phyloP scores from a whole-genome alignment of 2,329 filamentous ascomycete species.

The Curvularia lunata region DNA sequence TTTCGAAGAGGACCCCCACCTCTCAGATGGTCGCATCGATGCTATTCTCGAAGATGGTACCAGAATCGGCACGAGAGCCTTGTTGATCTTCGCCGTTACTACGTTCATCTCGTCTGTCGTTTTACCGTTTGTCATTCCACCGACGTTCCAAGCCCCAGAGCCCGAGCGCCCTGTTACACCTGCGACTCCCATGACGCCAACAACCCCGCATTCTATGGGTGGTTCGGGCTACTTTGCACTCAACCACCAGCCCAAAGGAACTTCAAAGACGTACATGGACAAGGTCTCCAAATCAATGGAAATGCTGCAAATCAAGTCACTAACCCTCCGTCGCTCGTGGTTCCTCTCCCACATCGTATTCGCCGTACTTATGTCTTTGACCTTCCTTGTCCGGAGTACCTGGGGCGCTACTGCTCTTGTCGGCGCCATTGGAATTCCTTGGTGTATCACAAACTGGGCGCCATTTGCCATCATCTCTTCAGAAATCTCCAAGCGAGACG shows the following conservation, averaged over 20 bases:
- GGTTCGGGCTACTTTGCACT: constrained; percentile 46
- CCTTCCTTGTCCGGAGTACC: constrained; percentile 76
- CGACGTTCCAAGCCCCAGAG: constrained; percentile 67
- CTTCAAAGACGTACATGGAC: constrained; percentile 30
- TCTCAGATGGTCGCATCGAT: constrained; percentile 78
- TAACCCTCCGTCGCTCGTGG: constrained; percentile 90
- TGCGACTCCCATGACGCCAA: constrained; percentile 47
- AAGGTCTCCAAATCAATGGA: constrained; percentile 56
- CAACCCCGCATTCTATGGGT: constrained; percentile 42
- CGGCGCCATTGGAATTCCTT: constrained; percentile 83
- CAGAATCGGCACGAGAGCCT: constrained; percentile 83
- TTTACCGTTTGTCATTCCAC: constrained; percentile 83
- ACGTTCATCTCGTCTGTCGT: constrained; percentile 82
- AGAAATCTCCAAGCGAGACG: constrained; percentile 84
- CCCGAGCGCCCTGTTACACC: constrained; percentile 49
- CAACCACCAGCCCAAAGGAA: constrained; percentile 27
- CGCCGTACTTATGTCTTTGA: constrained; percentile 78
- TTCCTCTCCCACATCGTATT: constrained; percentile 85
- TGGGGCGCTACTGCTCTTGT: constrained; percentile 77
- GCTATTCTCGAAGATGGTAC: constrained; percentile 83
- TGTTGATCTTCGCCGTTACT: constrained; percentile 86
- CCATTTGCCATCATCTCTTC: constrained; percentile 94
- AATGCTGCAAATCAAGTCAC: constrained; percentile 74
- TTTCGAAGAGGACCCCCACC: constrained; percentile 76
- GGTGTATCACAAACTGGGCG: constrained; percentile 93